Evolutionary conservation across 2,329 filamentous ascomycete species (phyloP).

Genomic region (Gaeumannomyces sp.): DNA sequence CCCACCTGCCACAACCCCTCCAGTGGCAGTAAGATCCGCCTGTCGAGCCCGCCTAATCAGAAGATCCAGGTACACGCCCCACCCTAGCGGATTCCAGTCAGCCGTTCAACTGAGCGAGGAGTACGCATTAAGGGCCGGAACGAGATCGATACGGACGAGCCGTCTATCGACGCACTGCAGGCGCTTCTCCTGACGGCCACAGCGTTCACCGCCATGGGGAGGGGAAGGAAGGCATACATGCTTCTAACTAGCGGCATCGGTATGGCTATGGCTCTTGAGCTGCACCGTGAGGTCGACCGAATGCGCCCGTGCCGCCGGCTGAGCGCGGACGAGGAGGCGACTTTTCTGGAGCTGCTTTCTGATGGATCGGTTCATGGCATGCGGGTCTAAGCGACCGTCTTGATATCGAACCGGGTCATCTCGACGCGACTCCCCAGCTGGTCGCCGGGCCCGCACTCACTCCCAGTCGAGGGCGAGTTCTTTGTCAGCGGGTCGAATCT

Average conservation of each 20-base stretch:
- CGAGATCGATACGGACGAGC: constrained; percentile 73
- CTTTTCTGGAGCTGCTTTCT: constrained; percentile 87
- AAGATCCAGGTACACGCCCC: constrained; percentile 56
- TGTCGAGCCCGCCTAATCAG: constrained; percentile 17
- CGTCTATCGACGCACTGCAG: constrained; percentile 72
- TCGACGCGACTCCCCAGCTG: constrained; percentile 70
- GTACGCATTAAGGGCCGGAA: constrained; percentile 63
- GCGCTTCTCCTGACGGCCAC: constrained; percentile 68
- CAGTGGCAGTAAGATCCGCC: neutral
- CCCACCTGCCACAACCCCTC: neutral
- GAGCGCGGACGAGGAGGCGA: constrained; percentile 70
- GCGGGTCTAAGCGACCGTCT: constrained; percentile 76
- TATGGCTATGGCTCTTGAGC: constrained; percentile 76
- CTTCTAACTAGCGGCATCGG: constrained; percentile 69
- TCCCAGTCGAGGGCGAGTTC: constrained; percentile 69
- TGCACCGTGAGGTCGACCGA: constrained; percentile 69
- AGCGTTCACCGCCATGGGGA: constrained; percentile 69
- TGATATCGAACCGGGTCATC: constrained; percentile 72
- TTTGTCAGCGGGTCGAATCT: constrained; percentile 76
- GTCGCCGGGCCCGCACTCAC: constrained; percentile 53
- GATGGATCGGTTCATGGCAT: constrained; percentile 76
- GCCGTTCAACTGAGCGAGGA: constrained; percentile 65
- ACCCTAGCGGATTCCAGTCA: constrained; percentile 60
- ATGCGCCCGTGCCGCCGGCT: constrained; percentile 53
- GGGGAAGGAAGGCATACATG: constrained; percentile 84